Evolutionary conservation across 1,139 yeast genomes (phyloP).

Genomic region (Taiozyma sp.): DNA sequence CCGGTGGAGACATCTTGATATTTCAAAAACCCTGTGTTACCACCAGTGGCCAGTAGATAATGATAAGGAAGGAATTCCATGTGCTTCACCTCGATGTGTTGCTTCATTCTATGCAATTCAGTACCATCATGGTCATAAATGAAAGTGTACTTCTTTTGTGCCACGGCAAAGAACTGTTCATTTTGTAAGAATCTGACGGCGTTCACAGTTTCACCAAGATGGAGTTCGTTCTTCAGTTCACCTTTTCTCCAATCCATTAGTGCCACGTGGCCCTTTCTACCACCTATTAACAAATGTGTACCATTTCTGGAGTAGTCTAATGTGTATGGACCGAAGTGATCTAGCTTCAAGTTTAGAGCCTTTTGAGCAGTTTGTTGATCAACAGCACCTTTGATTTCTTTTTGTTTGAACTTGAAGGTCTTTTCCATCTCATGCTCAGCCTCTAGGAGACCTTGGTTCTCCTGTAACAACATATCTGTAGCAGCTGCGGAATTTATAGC

Average conservation of each 20-base stretch:
- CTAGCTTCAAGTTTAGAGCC: constrained; percentile 67
- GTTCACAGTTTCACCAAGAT: constrained; percentile 83
- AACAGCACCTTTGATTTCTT: constrained; percentile 73
- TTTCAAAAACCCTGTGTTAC: constrained; percentile 81
- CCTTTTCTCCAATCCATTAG: constrained; percentile 96
- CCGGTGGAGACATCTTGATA: constrained; percentile 98
- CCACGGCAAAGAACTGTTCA: constrained; percentile 93
- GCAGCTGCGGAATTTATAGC: constrained; percentile 81
- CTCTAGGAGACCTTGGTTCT: constrained; percentile 80
- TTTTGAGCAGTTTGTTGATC: constrained; percentile 74
- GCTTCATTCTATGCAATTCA: constrained; percentile 87
- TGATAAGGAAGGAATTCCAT: constrained; percentile 93
- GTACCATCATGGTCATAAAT: constrained; percentile 89
- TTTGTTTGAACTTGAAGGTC: constrained; percentile 81
- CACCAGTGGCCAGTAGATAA: constrained; percentile 81
- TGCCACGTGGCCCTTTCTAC: constrained; percentile 92
- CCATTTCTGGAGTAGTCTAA: constrained; percentile 86
- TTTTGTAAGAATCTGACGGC: constrained; percentile 89
- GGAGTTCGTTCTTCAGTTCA: constrained; percentile 70
- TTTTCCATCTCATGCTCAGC: constrained; percentile 91
- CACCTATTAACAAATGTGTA: constrained; percentile 77
- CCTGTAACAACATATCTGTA: constrained; percentile 81
- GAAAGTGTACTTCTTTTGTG: constrained; percentile 92
- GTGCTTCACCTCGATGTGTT: constrained; percentile 80
- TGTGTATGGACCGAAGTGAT: constrained; percentile 83